phyloP scores from a whole-genome alignment of 2,329 filamentous ascomycete species.

The Curvularia verruculosa region DNA sequence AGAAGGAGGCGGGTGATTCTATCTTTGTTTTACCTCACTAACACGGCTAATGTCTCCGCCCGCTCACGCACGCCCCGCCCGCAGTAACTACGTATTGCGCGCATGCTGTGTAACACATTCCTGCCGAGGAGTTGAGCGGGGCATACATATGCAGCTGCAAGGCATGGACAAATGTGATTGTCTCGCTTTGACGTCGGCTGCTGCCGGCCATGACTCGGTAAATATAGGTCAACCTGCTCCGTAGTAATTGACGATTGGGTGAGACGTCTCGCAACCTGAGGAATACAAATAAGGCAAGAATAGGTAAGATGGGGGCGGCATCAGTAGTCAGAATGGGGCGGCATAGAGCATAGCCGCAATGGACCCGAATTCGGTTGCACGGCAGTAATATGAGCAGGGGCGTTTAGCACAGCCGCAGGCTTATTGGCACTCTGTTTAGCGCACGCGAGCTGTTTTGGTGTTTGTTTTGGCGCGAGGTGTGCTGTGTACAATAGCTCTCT shows the following conservation, averaged over 20 bases:
- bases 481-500: too few relatives aligned
- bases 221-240: conserved; percentile 5
- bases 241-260: conserved; percentile 5
- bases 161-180: conserved; percentile 2
- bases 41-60: conserved; percentile 6
- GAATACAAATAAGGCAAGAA: neutral
- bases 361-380: conserved; percentile 6
- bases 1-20: neutral
- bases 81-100: conserved; percentile 8
- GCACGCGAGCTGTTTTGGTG: neutral
- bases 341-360: conserved; percentile 8
- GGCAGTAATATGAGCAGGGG: neutral
- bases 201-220: conserved; percentile 14
- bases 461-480: too few relatives aligned
- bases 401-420: conserved; percentile 8
- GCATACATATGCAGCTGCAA: conserved; percentile 1
- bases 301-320: neutral
- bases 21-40: neutral
- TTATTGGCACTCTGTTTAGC: neutral
- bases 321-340: neutral
- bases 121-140: conserved; percentile 1
- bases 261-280: conserved; percentile 1
- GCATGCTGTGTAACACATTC: conserved; percentile 16
- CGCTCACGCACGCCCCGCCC: neutral
- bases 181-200: conserved; percentile 3